Conservation (phyloP, 1,284 basidiomycete species). For the Meripilus lineatus region DNA sequence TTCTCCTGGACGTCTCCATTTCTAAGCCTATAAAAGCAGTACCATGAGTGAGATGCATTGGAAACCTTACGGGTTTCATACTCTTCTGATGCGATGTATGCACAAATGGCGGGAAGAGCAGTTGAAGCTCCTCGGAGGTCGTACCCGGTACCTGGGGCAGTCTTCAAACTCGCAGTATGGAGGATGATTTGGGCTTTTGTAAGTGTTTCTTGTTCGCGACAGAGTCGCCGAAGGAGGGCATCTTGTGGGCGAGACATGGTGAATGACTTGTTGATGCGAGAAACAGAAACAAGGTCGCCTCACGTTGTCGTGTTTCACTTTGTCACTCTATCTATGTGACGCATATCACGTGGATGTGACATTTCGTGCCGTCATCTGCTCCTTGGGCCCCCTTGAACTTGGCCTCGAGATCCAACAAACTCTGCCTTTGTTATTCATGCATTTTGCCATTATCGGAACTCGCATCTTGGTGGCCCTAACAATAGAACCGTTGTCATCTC, state of each 20-base stretch:
- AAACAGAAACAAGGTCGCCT: no score
- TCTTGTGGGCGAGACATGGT: background rate
- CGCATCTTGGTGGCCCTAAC: no score
- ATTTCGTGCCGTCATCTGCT: no score
- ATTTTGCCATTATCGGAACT: no score
- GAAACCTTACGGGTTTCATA: slow-evolving; percentile 13
- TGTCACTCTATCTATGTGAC: no score
- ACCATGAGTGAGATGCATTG: slow-evolving; percentile 1
- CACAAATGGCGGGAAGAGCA: slow-evolving; percentile 32
- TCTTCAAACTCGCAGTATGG: slow-evolving; percentile 24
- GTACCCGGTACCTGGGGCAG: slow-evolving; percentile 31
- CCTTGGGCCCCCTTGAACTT: no score
- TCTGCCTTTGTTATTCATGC: no score
- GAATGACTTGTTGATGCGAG: no score
- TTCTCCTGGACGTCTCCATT: slow-evolving; percentile 29
- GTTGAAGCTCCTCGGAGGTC: slow-evolving; percentile 24
- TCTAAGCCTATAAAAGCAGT: slow-evolving; percentile 19
- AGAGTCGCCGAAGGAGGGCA: slow-evolving; percentile 11
- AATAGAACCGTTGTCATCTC: no score
- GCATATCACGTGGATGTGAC: no score
- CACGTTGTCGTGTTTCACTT: no score
- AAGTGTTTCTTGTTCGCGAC: slow-evolving; percentile 20
- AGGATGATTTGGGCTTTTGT: slow-evolving; percentile 21
- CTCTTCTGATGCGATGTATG: slow-evolving; percentile 32
- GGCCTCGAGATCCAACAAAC: no score